Conservation (phyloP, 169 alveolate genomes). For the Cyclospora cayetanensis region DNA sequence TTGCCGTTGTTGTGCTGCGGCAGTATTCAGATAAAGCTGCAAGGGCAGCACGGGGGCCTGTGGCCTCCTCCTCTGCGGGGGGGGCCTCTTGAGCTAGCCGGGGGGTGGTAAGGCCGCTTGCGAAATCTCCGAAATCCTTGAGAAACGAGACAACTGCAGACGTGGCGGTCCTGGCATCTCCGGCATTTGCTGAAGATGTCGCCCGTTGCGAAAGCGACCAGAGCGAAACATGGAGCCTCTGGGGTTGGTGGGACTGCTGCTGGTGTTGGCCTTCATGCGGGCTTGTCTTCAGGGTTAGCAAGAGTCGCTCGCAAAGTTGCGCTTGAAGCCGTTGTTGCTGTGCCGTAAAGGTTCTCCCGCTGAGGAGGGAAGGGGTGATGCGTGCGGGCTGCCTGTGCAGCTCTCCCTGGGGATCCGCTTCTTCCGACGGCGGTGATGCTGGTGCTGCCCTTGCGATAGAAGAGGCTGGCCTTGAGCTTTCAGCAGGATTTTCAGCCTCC, state of each 20-base stretch:
- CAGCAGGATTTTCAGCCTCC: no score
- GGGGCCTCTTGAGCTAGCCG: neutral
- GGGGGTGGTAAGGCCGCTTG: neutral
- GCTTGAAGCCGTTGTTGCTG: constrained; percentile 10
- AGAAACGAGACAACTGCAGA: constrained; percentile 25
- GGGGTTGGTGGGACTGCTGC: constrained; percentile 30
- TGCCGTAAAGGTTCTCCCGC: neutral
- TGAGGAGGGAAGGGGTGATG: neutral
- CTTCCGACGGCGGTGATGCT: no score
- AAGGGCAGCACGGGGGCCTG: neutral
- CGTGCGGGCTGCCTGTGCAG: no score
- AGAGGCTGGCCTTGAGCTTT: no score
- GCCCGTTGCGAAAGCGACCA: constrained; percentile 14
- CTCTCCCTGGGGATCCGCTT: no score
- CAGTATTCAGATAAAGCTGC: neutral
- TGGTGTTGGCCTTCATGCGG: neutral
- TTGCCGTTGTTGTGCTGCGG: constrained; percentile 39
- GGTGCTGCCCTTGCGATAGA: no score
- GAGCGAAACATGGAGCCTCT: neutral
- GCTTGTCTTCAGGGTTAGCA: neutral
- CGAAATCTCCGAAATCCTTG: neutral
- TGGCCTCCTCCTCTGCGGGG: neutral
- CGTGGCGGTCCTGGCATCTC: neutral
- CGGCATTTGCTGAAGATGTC: neutral
- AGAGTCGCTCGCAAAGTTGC: constrained; percentile 23